phyloP scores from a whole-genome alignment of 2,329 filamentous ascomycete genomes.

The Alternaria arbusti region DNA sequence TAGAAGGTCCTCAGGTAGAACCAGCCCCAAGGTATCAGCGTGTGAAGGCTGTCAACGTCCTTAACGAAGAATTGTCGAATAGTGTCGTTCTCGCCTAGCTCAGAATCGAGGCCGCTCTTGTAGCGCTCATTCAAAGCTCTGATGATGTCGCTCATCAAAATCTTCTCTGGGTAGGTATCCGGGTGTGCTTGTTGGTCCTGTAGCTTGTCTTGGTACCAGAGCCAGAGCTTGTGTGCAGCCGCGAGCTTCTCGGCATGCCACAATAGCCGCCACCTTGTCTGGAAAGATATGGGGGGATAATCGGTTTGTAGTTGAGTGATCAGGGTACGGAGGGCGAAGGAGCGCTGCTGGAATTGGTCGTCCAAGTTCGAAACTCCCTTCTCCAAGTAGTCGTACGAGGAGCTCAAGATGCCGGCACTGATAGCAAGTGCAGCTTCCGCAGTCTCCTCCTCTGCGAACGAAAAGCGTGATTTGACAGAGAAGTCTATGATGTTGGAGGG shows the following conservation, averaged over 20 bases:
- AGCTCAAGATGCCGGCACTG: slow-evolving; percentile 81
- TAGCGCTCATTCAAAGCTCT: slow-evolving; percentile 77
- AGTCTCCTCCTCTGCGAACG: slow-evolving; percentile 73
- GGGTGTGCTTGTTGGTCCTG: slow-evolving; percentile 72
- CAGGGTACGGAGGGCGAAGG: slow-evolving; percentile 75
- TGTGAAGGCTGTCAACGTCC: slow-evolving; percentile 69
- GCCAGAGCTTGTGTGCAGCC: slow-evolving; percentile 81
- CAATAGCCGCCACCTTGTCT: slow-evolving; percentile 79
- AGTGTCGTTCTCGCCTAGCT: slow-evolving; percentile 74
- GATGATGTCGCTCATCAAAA: slow-evolving; percentile 76
- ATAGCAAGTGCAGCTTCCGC: slow-evolving; percentile 77
- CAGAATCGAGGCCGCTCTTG: slow-evolving; percentile 70
- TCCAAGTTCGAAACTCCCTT: slow-evolving; percentile 78
- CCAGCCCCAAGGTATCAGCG: slow-evolving; percentile 76
- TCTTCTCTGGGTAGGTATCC: slow-evolving; percentile 66
- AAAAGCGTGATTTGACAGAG: slow-evolving; percentile 68
- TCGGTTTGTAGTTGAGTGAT: slow-evolving; percentile 73
- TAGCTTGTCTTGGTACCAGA: slow-evolving; percentile 72
- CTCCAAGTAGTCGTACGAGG: slow-evolving; percentile 75
- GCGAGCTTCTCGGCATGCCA: slow-evolving; percentile 90
- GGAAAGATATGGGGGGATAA: slow-evolving; percentile 68
- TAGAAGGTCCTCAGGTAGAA: slow-evolving; percentile 75
- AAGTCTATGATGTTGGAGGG: slow-evolving; percentile 89
- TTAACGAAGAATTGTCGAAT: slow-evolving; percentile 85
- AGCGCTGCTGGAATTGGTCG: slow-evolving; percentile 76